A percentile compares a stretch with the other conserved stretches of the same genome.
These are phyloP conservation scores for Hyphopichia wangnamkhiaoensis DNA, from an alignment of 1,139 yeast genomes.

Conservation along the genomic window DNA sequence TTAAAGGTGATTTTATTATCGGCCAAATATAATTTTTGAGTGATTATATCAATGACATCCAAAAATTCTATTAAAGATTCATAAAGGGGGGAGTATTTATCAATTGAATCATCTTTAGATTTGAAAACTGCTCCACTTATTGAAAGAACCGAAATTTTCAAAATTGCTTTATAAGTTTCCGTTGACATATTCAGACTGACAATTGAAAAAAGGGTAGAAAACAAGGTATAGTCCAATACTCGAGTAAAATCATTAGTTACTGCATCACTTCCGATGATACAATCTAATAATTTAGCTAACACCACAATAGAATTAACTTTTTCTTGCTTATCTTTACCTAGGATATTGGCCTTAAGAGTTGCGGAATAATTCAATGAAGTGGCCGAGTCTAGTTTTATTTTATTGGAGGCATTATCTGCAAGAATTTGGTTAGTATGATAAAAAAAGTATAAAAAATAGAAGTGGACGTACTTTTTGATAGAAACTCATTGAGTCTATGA, in stretches of 20 bases:
- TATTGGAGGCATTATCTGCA: conserved; percentile 25
- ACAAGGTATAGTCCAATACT: conserved; percentile 44
- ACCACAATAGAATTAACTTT: conserved; percentile 56
- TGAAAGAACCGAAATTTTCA: conserved; percentile 45
- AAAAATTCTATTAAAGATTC: conserved; percentile 44
- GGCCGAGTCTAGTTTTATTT: conserved; percentile 32
- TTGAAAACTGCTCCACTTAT: conserved; percentile 48
- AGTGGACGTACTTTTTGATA: conserved; percentile 35
- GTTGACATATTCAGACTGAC: conserved; percentile 47
- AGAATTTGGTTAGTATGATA: conserved; percentile 1
- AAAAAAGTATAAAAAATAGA: background rate
- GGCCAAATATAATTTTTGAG: conserved; percentile 41
- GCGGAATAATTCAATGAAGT: conserved; percentile 40
- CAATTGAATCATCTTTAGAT: conserved; percentile 33
- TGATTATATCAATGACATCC: conserved; percentile 44
- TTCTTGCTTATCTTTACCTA: conserved; percentile 52
- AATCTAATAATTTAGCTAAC: conserved; percentile 53
- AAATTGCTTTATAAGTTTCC: conserved; percentile 51
- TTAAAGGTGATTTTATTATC: conserved; percentile 48
- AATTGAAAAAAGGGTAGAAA: conserved; percentile 44
- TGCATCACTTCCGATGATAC: conserved; percentile 41
- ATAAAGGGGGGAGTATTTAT: conserved; percentile 40
- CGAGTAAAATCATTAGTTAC: conserved; percentile 37
- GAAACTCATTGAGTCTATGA: conserved; percentile 46
- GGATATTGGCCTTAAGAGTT: conserved; percentile 38